Conservation (phyloP, 129 eudicot genomes). For the Ambrosia artemisiifolia region DNA sequence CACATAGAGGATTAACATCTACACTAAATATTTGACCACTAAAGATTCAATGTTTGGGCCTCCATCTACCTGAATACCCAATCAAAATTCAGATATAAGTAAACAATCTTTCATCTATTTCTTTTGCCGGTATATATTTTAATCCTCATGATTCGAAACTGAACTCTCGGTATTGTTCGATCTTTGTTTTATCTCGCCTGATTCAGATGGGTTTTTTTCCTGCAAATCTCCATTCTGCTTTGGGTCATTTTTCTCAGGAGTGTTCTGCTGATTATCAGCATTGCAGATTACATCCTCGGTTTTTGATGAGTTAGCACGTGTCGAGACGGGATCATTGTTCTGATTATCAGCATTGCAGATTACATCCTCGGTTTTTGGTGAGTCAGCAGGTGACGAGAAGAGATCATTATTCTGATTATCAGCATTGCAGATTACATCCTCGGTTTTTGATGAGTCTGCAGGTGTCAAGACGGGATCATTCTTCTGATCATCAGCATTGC, state of each 20-base stretch:
- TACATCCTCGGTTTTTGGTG: constrained; percentile 3
- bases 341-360: background rate
- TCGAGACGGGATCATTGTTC: background rate
- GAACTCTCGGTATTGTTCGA: background rate
- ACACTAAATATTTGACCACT: constrained; percentile 19
- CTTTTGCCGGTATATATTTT: background rate
- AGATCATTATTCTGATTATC: background rate
- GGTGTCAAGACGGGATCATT: background rate
- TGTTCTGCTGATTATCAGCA: background rate
- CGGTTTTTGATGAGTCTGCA: constrained; percentile 15
- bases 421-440: background rate
- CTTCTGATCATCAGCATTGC: background rate
- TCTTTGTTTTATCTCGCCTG: background rate
- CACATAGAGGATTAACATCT: background rate
- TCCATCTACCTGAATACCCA: constrained; percentile 15
- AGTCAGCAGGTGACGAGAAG: background rate
- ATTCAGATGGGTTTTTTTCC: background rate
- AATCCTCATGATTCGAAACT: constrained; percentile 6
- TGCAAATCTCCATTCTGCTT: background rate
- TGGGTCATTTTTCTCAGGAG: constrained; percentile 4
- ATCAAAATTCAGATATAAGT: constrained; percentile 1
- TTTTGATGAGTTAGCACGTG: constrained; percentile 19
- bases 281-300: background rate
- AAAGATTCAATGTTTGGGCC: background rate
- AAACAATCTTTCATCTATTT: constrained; percentile 17